Evolutionary conservation across 2,329 filamentous ascomycete genomes (phyloP), one percentile per base, ranked within the genome.

Genomic region (Boeremia lycopersici): DNA sequence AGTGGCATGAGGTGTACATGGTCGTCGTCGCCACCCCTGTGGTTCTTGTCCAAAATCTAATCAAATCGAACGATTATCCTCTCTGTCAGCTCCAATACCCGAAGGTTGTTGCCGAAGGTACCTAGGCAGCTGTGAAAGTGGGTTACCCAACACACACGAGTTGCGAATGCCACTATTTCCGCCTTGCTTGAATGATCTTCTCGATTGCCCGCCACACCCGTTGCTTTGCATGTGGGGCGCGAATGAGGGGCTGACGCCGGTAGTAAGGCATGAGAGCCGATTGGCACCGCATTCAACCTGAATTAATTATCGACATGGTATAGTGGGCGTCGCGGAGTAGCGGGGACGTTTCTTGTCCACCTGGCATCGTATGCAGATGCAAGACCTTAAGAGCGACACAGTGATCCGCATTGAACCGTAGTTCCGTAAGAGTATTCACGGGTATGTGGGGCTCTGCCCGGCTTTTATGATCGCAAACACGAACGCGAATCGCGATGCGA

Each of bases 231-330:
- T 48, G 50, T 38, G 47, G 62, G 61, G 62, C 63, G 56, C 45
- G 43, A 29, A 35, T 62, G 62, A 66, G 59, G 60, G 62, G 61
- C 34, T 57, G 17, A 41, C 61, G 48, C 55, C 59, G 62, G 30
- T 26, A 46, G 40, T n/a, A 17, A 8, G 19, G 11, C 15, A 2
- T 19, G 23, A 4, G 9, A 25, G 39, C 6, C 48, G 26, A 67
- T 65, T 65, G 55, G 63, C 10, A 25, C 6, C 6, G 29, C n/a
- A 57, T 63, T 69, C 47, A 65, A 64, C 57, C 64, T 61, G 56
- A 67, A 65, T 63, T 36, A 41, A 9, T 31, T 46, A 55, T 46
- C 41, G 52, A 46, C 52, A 33, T 38, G 26, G 19, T 8, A 13
- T 38, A 25, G 35, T 41, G 12, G 28, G 26, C 19, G 35, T 25